Base-by-base conservation (phyloP, 2,329 filamentous ascomycete species). In the Alternaria metachromatica region DNA sequence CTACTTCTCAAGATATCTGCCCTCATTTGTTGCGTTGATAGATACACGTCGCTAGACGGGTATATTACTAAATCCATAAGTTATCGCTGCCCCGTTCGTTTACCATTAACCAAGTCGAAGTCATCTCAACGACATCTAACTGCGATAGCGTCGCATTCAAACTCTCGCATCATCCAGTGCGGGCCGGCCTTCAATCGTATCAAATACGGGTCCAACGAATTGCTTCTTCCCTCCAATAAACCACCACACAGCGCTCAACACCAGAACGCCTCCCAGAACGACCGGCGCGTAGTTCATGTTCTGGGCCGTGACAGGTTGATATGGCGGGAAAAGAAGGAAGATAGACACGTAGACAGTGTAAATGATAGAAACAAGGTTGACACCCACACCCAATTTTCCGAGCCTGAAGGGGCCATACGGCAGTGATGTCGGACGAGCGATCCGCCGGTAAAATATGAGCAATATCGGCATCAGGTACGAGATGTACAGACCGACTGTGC, bases 211-310 rank as follows among this genome's bases (percentile, higher is more conserved):
- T 0, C 58, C 58, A 8, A 54, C 51, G 10, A 55, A 60, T 21
- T 28, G 26, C 21, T 12, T 55, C 4, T 37, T 55, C 13, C 49
- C 51, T 45, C 9, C 11, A 1, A 60, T 9, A 3, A 49, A 30
- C 28, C 51, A 60, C 21, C 44, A 54, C 7, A 54, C n/a, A 18
- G 50, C 51, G 41, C 51, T 54, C 4, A 55, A 6, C 7, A 58
- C 23, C 18, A 58, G 41, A 23, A 60, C 50, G 1, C 50, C 43
- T 20, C 58, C 58, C 10, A 60, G 44, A 13, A 60, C 58, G 26
- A 54, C 66, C 60, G 50, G 53, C 3, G 58, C 58, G 12, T 60
- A 74, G 43, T 73, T 74, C 71, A 74, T 74, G 12, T 63, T 71
- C 12, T 58, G 51, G 1, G 61, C 28, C 20, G 63, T 64, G 6